Percentiles rank a stretch among this genome's conserved stretches.
phyloP scores from a whole-genome alignment of 768 basidiomycete genomes.

The Holtermannia corniformis region DNA sequence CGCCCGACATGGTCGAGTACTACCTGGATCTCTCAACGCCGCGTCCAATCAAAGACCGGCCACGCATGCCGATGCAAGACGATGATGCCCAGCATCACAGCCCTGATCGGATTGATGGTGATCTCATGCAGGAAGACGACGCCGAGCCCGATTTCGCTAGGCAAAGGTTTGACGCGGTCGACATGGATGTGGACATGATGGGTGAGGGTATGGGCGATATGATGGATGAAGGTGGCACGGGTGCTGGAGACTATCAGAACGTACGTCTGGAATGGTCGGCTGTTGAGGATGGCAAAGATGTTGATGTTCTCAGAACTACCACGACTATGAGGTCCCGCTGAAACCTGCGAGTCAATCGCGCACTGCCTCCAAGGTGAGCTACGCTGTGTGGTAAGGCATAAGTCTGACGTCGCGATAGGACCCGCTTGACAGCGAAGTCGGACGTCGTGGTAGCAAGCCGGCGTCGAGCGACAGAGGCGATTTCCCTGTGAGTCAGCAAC shows the following conservation, averaged over 20 bases:
- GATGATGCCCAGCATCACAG: background rate
- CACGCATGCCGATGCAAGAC: no score
- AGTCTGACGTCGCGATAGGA: background rate
- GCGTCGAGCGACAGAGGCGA: constrained; percentile 3
- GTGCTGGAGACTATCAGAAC: background rate
- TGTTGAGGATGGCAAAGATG: background rate
- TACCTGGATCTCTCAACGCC: background rate
- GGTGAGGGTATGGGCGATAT: background rate
- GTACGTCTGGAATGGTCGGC: background rate
- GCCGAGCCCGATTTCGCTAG: background rate
- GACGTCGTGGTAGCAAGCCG: constrained; percentile 14
- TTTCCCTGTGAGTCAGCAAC: constrained; percentile 13
- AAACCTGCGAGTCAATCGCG: constrained; percentile 2
- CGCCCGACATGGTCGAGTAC: background rate
- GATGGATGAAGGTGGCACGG: no score
- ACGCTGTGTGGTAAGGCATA: background rate
- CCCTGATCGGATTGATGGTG: background rate
- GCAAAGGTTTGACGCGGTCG: background rate
- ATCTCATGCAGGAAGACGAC: background rate
- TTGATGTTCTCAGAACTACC: constrained; percentile 4
- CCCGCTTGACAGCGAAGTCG: constrained; percentile 13
- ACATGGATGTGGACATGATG: background rate
- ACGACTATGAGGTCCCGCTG: constrained; percentile 12
- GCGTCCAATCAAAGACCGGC: no score
- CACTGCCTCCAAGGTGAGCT: background rate